Base-by-base conservation (phyloP, 139 green algal species). In the Picochlorum sp. region DNA sequence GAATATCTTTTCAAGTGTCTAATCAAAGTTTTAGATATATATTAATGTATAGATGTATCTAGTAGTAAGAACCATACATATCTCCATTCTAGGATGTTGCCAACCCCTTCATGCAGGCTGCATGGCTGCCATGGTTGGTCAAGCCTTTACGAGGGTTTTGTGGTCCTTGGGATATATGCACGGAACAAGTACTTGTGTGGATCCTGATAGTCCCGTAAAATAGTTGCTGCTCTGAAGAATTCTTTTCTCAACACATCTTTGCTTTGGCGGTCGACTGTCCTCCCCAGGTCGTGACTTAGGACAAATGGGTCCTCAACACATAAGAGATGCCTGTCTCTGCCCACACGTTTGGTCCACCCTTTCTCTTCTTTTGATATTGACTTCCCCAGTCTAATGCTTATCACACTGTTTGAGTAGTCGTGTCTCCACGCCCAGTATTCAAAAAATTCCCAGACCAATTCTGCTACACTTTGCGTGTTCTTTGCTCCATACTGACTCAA, bases 251-350 rank as follows among this genome's bases (percentile, higher is more conserved):
- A 64, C 44, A 87, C 71, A 11, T 67, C 61, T 23, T 67, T 73
- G 30, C 68, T 83, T 61, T 78, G 68, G 26, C 77, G 75, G 73
- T 96, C 87, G 44, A 97, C 89, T 14, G 89, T 92, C 23, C 89
- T 78, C 16, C 91, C 91, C 31, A 97, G 82, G 71, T 97, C 91
- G 71, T 97, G 90, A 20, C 66, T 74, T 16, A 83, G 70, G 57
- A 96, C 81, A 68, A 97, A 96, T 2, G 91, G 90, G 60, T 97
- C 90, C 78, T 97, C 88, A 24, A 90, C 85, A 75, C 85, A 86
- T 51, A 77, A 76, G 44, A 97, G 74, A 80, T 97, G 91, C 5
- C 88, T 80, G 71, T 97, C 90, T 49, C 73, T 88, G 62, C 89
- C 89, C 18, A 95, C 72, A 21, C 84, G 88, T n/a, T 66, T 75